phyloP scores from a whole-genome alignment of 148 eudicot genomes.

The Polygonum maritimum region DNA sequence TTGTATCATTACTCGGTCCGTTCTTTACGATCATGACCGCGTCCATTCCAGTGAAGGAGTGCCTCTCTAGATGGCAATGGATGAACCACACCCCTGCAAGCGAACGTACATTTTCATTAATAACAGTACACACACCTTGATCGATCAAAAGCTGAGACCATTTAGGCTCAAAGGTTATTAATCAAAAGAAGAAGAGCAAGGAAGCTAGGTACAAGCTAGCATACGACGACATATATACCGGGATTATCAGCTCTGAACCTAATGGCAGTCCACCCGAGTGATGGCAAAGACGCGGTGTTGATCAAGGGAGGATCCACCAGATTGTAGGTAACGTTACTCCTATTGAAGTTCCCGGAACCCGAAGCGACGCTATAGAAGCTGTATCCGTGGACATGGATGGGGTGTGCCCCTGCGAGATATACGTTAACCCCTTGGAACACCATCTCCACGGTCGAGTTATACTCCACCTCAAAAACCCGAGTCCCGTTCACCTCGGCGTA shows the following conservation, averaged over 20 bases:
- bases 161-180: no score
- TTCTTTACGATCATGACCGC: conserved; percentile 9
- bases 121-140: no score
- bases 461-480: neutral
- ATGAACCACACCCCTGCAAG: conserved; percentile 11
- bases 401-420: neutral
- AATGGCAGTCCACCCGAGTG: neutral
- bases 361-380: neutral
- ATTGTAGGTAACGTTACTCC: neutral
- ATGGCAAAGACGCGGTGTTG: neutral
- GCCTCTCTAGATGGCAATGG: conserved; percentile 10
- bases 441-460: conserved; percentile 1
- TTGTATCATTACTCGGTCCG: neutral
- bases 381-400: conserved; percentile 1
- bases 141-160: no score
- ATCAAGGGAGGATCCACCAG: neutral
- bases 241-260: conserved; percentile 2
- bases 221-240: neutral
- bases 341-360: neutral
- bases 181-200: no score
- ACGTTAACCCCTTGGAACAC: conserved; percentile 1
- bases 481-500: neutral
- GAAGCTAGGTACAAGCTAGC: no score
- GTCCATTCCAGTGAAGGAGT: neutral
- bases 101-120: neutral